A percentile compares a stretch with the other conserved stretches of the same genome.
Conservation (phyloP, 441 rosid genomes). For the Eutrema salsugineum region DNA sequence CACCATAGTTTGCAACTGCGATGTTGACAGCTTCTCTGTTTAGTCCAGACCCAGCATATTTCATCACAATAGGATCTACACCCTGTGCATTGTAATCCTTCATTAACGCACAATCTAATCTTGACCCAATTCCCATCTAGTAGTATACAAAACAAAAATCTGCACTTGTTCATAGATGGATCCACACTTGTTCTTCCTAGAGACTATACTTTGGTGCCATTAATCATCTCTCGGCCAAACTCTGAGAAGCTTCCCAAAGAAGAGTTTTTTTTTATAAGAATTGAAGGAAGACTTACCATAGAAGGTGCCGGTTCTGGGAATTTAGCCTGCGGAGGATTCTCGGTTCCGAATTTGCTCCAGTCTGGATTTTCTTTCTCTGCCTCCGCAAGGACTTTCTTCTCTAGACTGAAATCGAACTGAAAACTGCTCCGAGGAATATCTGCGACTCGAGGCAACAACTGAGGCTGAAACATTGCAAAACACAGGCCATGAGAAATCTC, state of each 20-base stretch:
- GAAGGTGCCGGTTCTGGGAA: conserved; percentile 48
- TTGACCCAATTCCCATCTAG: background rate
- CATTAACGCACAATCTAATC: background rate
- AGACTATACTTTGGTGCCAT: background rate
- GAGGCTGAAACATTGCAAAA: conserved; percentile 57
- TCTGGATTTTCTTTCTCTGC: conserved; percentile 69
- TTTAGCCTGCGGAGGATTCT: conserved; percentile 52
- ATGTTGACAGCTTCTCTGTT: conserved; percentile 67
- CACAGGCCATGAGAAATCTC: background rate
- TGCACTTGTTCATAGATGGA: background rate
- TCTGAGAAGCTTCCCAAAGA: background rate
- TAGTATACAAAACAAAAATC: background rate
- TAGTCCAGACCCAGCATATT: conserved; percentile 69
- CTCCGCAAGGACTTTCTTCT: conserved; percentile 70
- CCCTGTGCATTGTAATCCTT: conserved; percentile 41
- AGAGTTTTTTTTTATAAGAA: background rate
- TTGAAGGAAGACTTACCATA: conserved; percentile 36
- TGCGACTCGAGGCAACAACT: conserved; percentile 50
- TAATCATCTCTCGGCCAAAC: background rate
- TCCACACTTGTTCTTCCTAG: background rate
- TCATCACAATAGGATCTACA: conserved; percentile 64
- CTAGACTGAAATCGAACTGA: conserved; percentile 79
- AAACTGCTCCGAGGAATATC: conserved; percentile 84
- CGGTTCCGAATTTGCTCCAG: conserved; percentile 69
- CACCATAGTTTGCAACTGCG: conserved; percentile 88